These are phyloP conservation scores for Globisporangium splendens DNA, from an alignment of 352 stramenopile species.

Conservation along the genomic window DNA sequence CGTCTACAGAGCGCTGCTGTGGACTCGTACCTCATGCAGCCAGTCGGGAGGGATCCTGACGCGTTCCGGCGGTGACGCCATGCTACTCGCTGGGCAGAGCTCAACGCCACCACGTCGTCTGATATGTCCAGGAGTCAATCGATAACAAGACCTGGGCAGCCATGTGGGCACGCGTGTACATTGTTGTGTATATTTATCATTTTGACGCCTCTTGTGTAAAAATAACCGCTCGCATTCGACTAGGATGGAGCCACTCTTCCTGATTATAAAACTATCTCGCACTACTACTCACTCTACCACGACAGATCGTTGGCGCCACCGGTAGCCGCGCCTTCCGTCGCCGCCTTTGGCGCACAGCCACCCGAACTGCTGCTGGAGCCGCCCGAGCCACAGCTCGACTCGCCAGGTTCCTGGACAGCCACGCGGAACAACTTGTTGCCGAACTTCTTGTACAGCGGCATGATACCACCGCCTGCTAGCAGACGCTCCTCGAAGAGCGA, in stretches of 20 bases:
- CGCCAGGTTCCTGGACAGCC: constrained; percentile 60
- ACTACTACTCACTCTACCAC: constrained; percentile 31
- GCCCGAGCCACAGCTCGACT: constrained; percentile 35
- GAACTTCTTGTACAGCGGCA: constrained; percentile 86
- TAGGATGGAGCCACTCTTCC: no score
- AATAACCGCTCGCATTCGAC: no score
- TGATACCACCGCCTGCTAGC: constrained; percentile 77
- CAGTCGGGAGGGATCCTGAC: constrained; percentile 56
- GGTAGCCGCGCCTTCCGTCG: constrained; percentile 27
- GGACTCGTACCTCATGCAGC: constrained; percentile 31
- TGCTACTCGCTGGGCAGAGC: not conserved
- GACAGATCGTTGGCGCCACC: constrained; percentile 50
- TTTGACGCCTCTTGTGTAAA: no score
- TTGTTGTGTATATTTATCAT: no score
- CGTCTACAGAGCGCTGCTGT: no score
- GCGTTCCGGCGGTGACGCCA: constrained; percentile 18
- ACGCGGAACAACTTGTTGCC: constrained; percentile 83
- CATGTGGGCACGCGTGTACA: no score
- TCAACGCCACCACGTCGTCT: not conserved
- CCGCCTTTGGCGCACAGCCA: constrained; percentile 33
- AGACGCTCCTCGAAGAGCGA: constrained; percentile 83
- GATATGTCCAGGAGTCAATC: constrained; percentile 2
- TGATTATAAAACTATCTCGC: no score
- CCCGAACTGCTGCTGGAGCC: constrained; percentile 19
- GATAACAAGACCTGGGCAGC: not conserved